Evolutionary conservation across 176 grass and related monocot genomes (phyloP), one percentile per base, ranked within the genome.

Genomic region (Thinopyrum elongatum): DNA sequence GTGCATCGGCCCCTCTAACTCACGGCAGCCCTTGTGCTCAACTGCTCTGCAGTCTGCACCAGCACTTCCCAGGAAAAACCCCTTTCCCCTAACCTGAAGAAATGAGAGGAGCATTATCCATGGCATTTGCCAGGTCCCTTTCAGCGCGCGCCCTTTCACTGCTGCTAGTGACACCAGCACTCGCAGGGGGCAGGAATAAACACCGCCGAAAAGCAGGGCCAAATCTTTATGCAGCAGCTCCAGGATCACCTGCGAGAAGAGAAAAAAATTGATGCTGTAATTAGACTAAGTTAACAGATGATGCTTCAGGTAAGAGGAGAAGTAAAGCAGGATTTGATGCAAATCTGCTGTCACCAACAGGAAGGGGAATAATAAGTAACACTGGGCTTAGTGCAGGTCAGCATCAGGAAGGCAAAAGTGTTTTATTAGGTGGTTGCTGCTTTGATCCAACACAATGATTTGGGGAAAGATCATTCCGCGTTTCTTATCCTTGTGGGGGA

Each of bases 81-180:
- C 12, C 25, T 11, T 70, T 38, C 67, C 1, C 19, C 67, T n/a
- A n/a, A 17, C 64, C 27, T 66, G 64, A 66, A 31, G 15, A 31
- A 25, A 72, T 12, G 13, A 3, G 35, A 72, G 53, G 8, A 34
- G 59, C 42, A 57, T 35, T 75, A 84, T 84, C 81, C 87, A 47
- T 67, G 47, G 2, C 46, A 82, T 14, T 29, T 31, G 85, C 19
- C 34, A 84, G 11, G 85, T 84, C 85, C 39, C 49, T 70, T 39
- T 91, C 85, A 10, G 14, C 28, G 26, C 10, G 30, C 47, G n/a
- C 49, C 47, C 58, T 91, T 87, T 84, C 76, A 55, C 85, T 91
- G 89, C 77, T 87, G 89, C 76, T 87, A 91, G 85, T 91, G 89
- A 91, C 76, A 84, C 76, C 26, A 80, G 85, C 89, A 87, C 85